Evolutionary conservation across 768 basidiomycete genomes (phyloP).

Genomic region (Steccherinum ochraceum): DNA sequence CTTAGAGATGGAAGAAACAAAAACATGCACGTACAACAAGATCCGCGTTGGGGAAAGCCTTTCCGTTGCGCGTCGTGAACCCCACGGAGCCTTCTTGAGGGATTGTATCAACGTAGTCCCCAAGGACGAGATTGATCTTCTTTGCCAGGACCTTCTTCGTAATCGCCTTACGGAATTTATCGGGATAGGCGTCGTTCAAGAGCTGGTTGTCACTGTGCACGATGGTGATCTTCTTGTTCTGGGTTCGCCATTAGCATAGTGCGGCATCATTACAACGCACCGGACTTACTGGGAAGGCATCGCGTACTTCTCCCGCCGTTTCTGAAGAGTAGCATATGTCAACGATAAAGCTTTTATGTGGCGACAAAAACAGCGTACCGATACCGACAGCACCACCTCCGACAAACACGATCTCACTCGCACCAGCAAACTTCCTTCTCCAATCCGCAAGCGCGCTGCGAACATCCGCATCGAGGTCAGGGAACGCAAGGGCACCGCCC

Average conservation of each 20-base stretch:
- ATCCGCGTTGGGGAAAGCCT: slow-evolving; percentile 41
- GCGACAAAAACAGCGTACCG: slow-evolving; percentile 26
- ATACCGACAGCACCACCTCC: slow-evolving; percentile 36
- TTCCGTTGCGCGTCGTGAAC: slow-evolving; percentile 46
- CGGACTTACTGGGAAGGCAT: slow-evolving; percentile 32
- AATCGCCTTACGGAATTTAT: slow-evolving; percentile 43
- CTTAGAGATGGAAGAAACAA: not conserved
- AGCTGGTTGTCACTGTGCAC: slow-evolving; percentile 50
- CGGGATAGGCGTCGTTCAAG: slow-evolving; percentile 50
- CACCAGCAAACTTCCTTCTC: slow-evolving; percentile 23
- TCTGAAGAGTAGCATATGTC: slow-evolving; percentile 23
- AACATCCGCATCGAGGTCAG: slow-evolving; percentile 24
- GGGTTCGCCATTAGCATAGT: not conserved
- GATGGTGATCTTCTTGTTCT: slow-evolving; percentile 48
- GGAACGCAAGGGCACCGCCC: slow-evolving; percentile 43
- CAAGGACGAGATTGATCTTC: slow-evolving; percentile 44
- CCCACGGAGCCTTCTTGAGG: slow-evolving; percentile 30
- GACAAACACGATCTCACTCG: slow-evolving; percentile 27
- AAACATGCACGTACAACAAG: slow-evolving; percentile 41
- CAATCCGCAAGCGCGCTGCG: slow-evolving; percentile 20
- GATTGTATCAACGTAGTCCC: slow-evolving; percentile 44
- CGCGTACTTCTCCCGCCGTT: slow-evolving; percentile 37
- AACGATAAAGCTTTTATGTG: not conserved
- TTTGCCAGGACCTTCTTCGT: slow-evolving; percentile 34
- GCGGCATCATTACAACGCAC: not conserved